Conservation (phyloP, 2,329 filamentous ascomycete species). For the Chaetomiaceae sp. region DNA sequence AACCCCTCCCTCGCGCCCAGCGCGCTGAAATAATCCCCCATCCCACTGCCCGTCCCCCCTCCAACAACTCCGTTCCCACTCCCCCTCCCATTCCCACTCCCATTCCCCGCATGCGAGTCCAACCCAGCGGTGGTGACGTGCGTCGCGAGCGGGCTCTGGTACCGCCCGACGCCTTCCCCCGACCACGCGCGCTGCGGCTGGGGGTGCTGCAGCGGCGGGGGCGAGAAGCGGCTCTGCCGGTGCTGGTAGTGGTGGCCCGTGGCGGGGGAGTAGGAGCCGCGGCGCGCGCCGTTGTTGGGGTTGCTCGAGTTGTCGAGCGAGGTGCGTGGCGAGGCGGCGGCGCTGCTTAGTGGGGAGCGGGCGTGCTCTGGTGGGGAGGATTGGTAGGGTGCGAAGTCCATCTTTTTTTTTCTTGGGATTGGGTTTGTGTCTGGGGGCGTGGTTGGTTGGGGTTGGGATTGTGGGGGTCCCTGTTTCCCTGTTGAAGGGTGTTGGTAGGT, state of each 20-base stretch:
- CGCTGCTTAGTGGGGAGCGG: slow-evolving; percentile 62
- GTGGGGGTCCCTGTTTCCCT: slow-evolving; percentile 6
- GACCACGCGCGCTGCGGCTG: slow-evolving; percentile 55
- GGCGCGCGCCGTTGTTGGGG: slow-evolving; percentile 36
- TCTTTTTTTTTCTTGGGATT: slow-evolving; percentile 40
- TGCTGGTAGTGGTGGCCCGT: slow-evolving; percentile 28
- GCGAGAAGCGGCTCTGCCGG: slow-evolving; percentile 37
- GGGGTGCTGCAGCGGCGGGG: slow-evolving; percentile 46
- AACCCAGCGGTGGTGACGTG: background rate
- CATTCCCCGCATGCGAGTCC: too few species aligned
- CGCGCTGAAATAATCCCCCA: slow-evolving; percentile 37
- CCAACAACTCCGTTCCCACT: slow-evolving; percentile 4
- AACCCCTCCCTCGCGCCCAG: slow-evolving; percentile 52
- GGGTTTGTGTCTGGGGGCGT: background rate
- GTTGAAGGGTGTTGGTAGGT: slow-evolving; percentile 9
- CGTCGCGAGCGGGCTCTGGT: slow-evolving; percentile 25
- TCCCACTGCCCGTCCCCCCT: slow-evolving; percentile 28
- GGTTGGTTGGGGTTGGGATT: background rate
- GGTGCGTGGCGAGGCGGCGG: slow-evolving; percentile 46
- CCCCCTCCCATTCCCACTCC: slow-evolving; percentile 10
- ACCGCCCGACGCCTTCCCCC: slow-evolving; percentile 37
- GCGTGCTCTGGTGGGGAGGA: slow-evolving; percentile 82
- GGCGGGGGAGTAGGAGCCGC: slow-evolving; percentile 48
- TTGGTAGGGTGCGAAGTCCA: slow-evolving; percentile 98
- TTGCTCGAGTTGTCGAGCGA: slow-evolving; percentile 49